These are phyloP conservation scores for Xylariaceae sp. DNA, from an alignment of 2,329 filamentous ascomycete genomes.

Conservation along the genomic window DNA sequence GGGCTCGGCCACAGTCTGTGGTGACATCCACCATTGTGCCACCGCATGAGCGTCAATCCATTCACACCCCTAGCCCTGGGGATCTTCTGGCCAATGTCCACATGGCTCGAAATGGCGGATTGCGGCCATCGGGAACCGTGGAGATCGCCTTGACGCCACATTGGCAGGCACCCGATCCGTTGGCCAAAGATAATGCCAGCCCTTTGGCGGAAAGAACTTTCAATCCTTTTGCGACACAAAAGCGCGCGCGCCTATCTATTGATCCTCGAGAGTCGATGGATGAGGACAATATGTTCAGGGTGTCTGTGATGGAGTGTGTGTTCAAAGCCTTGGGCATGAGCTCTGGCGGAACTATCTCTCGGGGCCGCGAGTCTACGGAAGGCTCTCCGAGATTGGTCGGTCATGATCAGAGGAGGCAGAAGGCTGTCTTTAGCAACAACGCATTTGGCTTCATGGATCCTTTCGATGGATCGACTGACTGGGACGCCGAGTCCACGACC, in stretches of 20 bases:
- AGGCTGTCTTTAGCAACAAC: conserved; percentile 69
- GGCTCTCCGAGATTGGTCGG: conserved; percentile 79
- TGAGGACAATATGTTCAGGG: conserved; percentile 81
- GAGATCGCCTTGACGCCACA: conserved; percentile 19
- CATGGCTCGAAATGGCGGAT: conserved; percentile 52
- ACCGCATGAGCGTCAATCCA: conserved; percentile 32
- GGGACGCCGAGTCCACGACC: conserved; percentile 78
- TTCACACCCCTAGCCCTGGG: conserved; percentile 56
- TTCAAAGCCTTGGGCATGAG: conserved; percentile 87
- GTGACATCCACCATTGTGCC: conserved; percentile 33
- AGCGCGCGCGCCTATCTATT: conserved; percentile 40
- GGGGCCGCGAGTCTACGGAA: conserved; percentile 68
- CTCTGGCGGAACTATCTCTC: conserved; percentile 55
- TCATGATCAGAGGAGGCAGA: conserved; percentile 73
- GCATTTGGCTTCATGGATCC: conserved; percentile 88
- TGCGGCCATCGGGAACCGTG: conserved; percentile 27
- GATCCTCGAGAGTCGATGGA: conserved; percentile 76
- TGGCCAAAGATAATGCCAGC: conserved; percentile 31
- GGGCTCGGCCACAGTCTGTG: conserved; percentile 36
- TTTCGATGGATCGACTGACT: conserved; percentile 69
- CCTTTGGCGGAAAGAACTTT: conserved; percentile 44
- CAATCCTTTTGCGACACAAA: conserved; percentile 49
- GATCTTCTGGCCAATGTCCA: conserved; percentile 77
- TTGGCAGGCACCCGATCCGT: conserved; percentile 22
- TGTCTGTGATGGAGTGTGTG: conserved; percentile 89